Conservation (phyloP, 208 protist genomes). For the Herpetomonas muscarum region DNA sequence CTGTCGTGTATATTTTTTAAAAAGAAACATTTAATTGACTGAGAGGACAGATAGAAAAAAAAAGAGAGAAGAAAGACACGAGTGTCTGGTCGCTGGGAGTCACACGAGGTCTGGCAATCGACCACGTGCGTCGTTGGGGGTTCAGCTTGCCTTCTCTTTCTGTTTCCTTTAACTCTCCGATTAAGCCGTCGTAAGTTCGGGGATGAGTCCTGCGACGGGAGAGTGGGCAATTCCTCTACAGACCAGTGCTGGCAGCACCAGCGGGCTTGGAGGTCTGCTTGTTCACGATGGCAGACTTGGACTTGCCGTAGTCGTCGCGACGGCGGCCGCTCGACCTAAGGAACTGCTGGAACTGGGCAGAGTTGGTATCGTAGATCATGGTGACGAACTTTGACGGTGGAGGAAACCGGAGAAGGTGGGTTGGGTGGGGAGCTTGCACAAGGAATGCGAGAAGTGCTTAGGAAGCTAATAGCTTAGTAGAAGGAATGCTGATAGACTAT, state of each 20-base stretch:
- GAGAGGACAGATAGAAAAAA: neutral
- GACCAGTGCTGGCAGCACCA: slow-evolving; percentile 83
- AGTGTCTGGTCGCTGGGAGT: no score
- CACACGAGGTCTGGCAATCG: no score
- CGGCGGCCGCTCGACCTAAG: slow-evolving; percentile 88
- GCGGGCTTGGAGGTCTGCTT: slow-evolving; percentile 82
- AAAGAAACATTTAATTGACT: neutral
- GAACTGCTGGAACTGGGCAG: slow-evolving; percentile 92
- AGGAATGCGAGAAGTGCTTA: neutral
- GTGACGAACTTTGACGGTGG: slow-evolving; percentile 3
- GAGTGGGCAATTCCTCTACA: slow-evolving; percentile 36
- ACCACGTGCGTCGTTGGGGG: no score
- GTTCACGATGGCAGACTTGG: slow-evolving; percentile 45
- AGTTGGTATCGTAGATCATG: slow-evolving; percentile 93
- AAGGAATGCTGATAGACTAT: neutral
- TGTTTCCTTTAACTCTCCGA: slow-evolving; percentile 5
- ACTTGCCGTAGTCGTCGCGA: slow-evolving; percentile 87
- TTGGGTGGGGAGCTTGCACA: neutral
- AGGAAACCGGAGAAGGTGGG: neutral
- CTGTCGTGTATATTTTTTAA: neutral
- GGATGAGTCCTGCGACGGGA: neutral
- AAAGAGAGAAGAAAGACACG: neutral
- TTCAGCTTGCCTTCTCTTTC: slow-evolving; percentile 6
- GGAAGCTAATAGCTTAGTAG: neutral
- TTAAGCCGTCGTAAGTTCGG: neutral